phyloP scores from a whole-genome alignment of 331 rosid genomes.

The Dryas integrifolia region DNA sequence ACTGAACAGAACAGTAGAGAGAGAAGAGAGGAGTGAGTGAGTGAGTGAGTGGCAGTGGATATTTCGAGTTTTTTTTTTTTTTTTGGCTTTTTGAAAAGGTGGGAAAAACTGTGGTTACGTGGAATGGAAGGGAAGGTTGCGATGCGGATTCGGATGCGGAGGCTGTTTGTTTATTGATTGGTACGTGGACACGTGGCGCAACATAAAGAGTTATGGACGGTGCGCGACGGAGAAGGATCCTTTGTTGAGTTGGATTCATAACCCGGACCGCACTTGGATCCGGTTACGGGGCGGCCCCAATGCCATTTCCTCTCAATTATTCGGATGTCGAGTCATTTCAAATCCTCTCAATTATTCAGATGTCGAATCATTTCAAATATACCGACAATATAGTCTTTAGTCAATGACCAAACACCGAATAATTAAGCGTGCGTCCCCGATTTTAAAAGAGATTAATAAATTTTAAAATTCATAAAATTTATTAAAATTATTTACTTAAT shows the following conservation, averaged over 20 bases:
- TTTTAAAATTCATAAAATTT: no score
- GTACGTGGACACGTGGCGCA: background rate
- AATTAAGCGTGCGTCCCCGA: no score
- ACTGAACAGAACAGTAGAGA: no score
- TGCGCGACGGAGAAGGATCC: background rate
- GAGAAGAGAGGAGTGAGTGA: background rate
- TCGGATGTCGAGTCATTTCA: no score
- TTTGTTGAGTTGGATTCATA: background rate
- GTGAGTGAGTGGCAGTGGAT: conserved; percentile 17
- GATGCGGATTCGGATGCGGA: background rate
- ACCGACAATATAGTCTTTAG: no score
- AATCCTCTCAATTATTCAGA: no score
- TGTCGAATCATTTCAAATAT: no score
- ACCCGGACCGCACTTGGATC: background rate
- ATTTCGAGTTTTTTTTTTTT: conserved; percentile 2
- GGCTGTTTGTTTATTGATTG: background rate
- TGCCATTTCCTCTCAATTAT: no score
- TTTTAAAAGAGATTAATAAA: no score
- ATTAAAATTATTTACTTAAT: no score
- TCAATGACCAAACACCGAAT: no score
- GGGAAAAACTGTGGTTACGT: conserved; percentile 16
- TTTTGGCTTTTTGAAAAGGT: background rate
- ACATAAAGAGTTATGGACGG: background rate
- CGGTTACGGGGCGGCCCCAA: background rate
- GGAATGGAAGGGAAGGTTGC: conserved; percentile 20